phyloP scores from a whole-genome alignment of 2,329 filamentous ascomycete genomes.

The Pseudogymnoascus sp. region DNA sequence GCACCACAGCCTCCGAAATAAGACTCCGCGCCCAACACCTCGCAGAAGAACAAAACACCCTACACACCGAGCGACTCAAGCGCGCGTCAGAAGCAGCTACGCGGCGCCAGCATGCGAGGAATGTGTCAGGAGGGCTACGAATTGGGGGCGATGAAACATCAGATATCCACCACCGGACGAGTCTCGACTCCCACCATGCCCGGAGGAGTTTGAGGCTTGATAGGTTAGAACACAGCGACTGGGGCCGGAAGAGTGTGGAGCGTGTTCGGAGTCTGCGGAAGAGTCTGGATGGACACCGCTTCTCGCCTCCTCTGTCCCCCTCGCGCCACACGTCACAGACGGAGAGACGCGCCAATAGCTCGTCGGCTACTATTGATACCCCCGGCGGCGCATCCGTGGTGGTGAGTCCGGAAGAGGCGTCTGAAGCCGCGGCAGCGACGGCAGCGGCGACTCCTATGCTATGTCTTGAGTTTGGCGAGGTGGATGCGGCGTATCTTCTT shows the following conservation, averaged over 20 bases:
- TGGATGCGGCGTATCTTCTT: constrained; percentile 49
- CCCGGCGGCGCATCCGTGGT: constrained; percentile 11
- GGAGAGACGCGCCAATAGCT: constrained; percentile 25
- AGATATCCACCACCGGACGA: constrained; percentile 28
- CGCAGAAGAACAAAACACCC: constrained; percentile 50
- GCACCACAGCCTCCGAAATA: constrained; percentile 59
- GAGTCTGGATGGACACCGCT: constrained; percentile 15
- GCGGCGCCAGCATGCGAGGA: constrained; percentile 18
- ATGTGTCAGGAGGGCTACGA: constrained; percentile 19
- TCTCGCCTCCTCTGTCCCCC: constrained; percentile 11
- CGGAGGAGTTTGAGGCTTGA: background rate
- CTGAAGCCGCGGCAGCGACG: background rate
- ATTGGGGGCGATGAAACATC: constrained; percentile 25
- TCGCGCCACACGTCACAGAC: constrained; percentile 27
- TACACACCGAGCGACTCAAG: constrained; percentile 8
- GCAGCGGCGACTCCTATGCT: constrained; percentile 9
- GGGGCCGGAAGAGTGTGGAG: constrained; percentile 34
- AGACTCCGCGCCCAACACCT: constrained; percentile 60
- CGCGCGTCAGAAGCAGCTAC: constrained; percentile 8
- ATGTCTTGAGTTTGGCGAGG: constrained; percentile 17
- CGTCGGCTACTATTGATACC: constrained; percentile 11
- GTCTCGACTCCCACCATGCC: constrained; percentile 28
- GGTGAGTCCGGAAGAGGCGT: background rate
- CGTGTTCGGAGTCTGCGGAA: constrained; percentile 28
- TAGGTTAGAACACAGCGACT: constrained; percentile 14